Base-by-base conservation (phyloP, 2,329 filamentous ascomycete species). In the Colletotrichum euphorbiae region DNA sequence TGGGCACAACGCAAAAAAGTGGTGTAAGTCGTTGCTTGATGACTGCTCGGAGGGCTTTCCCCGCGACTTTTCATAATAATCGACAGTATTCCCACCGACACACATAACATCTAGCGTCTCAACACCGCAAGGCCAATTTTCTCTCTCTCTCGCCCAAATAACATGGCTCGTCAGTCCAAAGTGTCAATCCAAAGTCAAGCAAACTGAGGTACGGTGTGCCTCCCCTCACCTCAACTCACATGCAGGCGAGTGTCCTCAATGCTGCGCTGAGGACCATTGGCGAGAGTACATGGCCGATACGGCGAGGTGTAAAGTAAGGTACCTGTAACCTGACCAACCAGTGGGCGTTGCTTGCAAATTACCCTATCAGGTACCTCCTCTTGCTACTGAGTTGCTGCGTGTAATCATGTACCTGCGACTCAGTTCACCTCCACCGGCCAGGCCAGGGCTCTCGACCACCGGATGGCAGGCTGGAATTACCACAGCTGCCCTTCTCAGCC, bases 391-490 rank as follows among this genome's bases (percentile, higher is more conserved):
- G 40, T 13, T 45, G 48, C 60, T 65, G 61, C 55, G 61, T 59
- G 54, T 60, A 40, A 60, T 66, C 54, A 60, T 60, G 66, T 69
- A 69, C 48, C 61, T 59, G 61, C 66, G 61, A 69, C 55, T 60
- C 61, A 68, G 55, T 24, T 7, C 28, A 17, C 61, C 61, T 69
- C 66, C 65, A 68, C 54, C 24, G 17, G 48, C 54, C 21, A 52
- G 17, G 48, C 54, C 21, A 52, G 61, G 61, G 65, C 55, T 46
- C 38, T 58, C 45, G 46, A 24, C 45, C 59, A 51, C 65, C 52
- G 54, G 48, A 69, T 66, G 62, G 62, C 33, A 60, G 61, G 54
- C 55, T 66, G 54, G 61, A 66, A 69, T 66, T 55, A 65, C 54
- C 46, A 64, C 31, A 54, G 33, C 48, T 65, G 61, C 54, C 15